Evolutionary conservation across 2,329 filamentous ascomycete species (phyloP).

Genomic region (Colletotrichum shisoi): DNA sequence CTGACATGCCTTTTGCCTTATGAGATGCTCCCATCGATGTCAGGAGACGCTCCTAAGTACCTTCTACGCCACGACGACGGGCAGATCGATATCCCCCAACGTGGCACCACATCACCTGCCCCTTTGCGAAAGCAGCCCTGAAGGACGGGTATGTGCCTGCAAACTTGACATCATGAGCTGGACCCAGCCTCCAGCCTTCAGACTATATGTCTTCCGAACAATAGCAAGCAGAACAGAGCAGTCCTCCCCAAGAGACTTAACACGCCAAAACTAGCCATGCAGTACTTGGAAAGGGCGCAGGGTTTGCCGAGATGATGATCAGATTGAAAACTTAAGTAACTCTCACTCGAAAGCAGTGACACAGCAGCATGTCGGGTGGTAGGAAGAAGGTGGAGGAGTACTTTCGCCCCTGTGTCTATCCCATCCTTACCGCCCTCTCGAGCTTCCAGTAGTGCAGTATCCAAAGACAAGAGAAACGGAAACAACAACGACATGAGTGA

Average conservation of each 20-base stretch:
- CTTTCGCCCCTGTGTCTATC: not conserved
- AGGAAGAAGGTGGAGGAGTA: too few species aligned
- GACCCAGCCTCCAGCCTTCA: constrained; percentile 39
- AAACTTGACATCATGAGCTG: constrained; percentile 46
- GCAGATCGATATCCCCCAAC: constrained; percentile 47
- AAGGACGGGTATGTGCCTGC: constrained; percentile 46
- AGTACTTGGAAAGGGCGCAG: constrained; percentile 2
- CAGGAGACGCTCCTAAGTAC: not conserved
- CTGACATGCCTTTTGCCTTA: constrained; percentile 7
- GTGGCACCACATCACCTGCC: constrained; percentile 47
- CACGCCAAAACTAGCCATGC: not conserved
- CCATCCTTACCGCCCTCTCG: not conserved
- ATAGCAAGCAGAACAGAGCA: too few species aligned
- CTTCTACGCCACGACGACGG: constrained; percentile 42
- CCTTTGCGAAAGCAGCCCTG: constrained; percentile 42
- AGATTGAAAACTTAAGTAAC: not conserved
- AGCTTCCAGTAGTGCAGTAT: not conserved
- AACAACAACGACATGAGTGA: too few species aligned
- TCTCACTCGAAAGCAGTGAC: constrained; percentile 3
- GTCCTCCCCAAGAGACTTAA: too few species aligned
- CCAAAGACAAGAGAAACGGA: not conserved
- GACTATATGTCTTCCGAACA: not conserved
- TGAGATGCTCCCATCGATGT: not conserved
- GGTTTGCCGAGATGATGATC: constrained; percentile 1
- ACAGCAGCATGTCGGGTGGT: not conserved